These are phyloP conservation scores for Amesomyces nigricolor DNA, from an alignment of 2,329 filamentous ascomycete species.

Conservation along the genomic window DNA sequence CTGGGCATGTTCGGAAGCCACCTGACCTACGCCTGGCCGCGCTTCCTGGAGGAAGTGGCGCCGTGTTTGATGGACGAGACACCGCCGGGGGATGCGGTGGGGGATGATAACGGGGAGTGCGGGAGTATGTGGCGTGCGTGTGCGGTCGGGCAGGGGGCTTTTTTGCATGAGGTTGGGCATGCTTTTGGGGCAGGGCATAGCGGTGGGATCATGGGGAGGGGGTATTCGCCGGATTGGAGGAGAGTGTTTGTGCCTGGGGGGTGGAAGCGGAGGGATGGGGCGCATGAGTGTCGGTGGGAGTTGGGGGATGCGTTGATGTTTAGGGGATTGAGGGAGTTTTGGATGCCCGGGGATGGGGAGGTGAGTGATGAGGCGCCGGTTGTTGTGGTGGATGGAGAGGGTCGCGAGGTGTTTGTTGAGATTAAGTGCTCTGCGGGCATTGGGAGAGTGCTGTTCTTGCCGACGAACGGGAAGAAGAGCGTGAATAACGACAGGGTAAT, in stretches of 20 bases:
- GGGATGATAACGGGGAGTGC: conserved; percentile 40
- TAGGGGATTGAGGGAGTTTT: conserved; percentile 62
- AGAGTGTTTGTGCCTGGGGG: conserved; percentile 33
- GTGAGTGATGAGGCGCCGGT: conserved; percentile 8
- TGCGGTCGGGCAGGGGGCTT: conserved; percentile 57
- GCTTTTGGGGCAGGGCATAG: conserved; percentile 65
- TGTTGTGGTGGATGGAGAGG: not conserved
- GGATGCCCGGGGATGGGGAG: conserved; percentile 53
- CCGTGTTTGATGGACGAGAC: conserved; percentile 15
- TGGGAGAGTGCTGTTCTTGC: conserved; percentile 17
- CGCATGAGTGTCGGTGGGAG: conserved; percentile 63
- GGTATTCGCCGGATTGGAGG: conserved; percentile 39
- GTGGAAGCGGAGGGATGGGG: not conserved
- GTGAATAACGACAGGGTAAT: not conserved
- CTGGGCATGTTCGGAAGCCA: conserved; percentile 22
- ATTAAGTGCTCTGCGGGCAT: conserved; percentile 24
- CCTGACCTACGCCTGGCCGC: conserved; percentile 19
- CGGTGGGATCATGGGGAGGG: conserved; percentile 56
- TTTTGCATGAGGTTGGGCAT: conserved; percentile 66
- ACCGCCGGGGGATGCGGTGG: conserved; percentile 34
- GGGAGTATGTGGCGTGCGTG: conserved; percentile 41
- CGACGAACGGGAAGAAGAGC: conserved; percentile 6
- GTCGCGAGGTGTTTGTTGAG: conserved; percentile 25
- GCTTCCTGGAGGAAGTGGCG: conserved; percentile 19
- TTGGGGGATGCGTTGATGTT: conserved; percentile 62